Evolutionary conservation across 768 basidiomycete genomes (phyloP).

Genomic region (Hygrocybe punicea): DNA sequence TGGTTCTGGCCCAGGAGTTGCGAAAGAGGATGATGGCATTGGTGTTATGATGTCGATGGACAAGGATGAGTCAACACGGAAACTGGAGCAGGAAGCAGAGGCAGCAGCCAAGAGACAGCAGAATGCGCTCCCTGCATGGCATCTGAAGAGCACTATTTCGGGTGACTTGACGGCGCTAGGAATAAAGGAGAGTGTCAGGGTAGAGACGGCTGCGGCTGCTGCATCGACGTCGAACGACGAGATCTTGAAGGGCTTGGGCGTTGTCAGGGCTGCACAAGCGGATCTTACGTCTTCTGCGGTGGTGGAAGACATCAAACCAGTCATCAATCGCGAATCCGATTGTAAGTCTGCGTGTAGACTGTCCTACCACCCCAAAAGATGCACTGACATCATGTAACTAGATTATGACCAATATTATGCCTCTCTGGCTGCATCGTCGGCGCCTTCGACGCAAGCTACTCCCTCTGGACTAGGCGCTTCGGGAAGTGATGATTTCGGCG

Average conservation of each 20-base stretch:
- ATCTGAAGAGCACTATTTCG: constrained; percentile 91
- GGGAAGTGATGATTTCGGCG: constrained; percentile 48
- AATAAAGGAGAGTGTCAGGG: constrained; percentile 64
- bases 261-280: constrained; percentile 39
- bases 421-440: constrained; percentile 58
- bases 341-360: constrained; percentile 46
- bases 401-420: constrained; percentile 85
- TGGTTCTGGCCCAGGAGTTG: constrained; percentile 54
- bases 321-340: constrained; percentile 56
- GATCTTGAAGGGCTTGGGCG: constrained; percentile 65
- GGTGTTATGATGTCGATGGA: constrained; percentile 87
- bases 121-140: constrained; percentile 92
- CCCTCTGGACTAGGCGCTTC: constrained; percentile 53
- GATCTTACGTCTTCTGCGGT: constrained; percentile 11
- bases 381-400: constrained; percentile 23
- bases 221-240: constrained; percentile 60
- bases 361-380: not conserved
- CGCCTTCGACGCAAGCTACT: constrained; percentile 58
- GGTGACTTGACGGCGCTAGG: constrained; percentile 88
- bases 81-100: constrained; percentile 71
- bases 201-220: constrained; percentile 32
- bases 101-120: constrained; percentile 84
- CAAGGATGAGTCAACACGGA: constrained; percentile 75
- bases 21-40: constrained; percentile 69
- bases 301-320: constrained; percentile 40